Evolutionary conservation across 2,329 filamentous ascomycete species (phyloP).

Genomic region (Aspergillus ruber): DNA sequence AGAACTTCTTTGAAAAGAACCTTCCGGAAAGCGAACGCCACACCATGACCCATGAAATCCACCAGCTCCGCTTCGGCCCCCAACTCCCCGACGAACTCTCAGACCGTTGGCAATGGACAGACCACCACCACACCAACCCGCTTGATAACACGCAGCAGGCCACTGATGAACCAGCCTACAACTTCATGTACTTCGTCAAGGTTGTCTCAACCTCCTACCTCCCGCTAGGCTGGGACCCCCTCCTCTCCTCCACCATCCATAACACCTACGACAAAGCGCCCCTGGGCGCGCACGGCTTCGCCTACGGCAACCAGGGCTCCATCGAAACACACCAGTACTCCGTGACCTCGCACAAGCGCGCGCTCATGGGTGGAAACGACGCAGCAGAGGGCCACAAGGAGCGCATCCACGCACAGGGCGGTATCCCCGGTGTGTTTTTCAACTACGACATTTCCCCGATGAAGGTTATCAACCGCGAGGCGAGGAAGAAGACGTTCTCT

Average conservation of each 20-base stretch:
- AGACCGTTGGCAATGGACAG: constrained; percentile 65
- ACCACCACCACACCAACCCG: constrained; percentile 79
- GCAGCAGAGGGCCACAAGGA: constrained; percentile 84
- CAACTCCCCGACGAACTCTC: constrained; percentile 70
- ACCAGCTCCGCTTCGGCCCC: constrained; percentile 86
- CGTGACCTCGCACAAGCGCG: constrained; percentile 92
- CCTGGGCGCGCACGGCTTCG: constrained; percentile 63
- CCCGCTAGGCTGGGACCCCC: constrained; percentile 78
- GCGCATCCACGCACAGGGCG: constrained; percentile 78
- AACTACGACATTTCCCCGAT: constrained; percentile 99
- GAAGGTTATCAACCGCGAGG: constrained; percentile 98
- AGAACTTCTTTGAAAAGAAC: constrained; percentile 77
- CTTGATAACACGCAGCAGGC: constrained; percentile 73
- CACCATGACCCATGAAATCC: constrained; percentile 83
- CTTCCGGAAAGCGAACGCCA: constrained; percentile 60
- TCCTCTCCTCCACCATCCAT: constrained; percentile 35
- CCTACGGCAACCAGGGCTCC: constrained; percentile 63
- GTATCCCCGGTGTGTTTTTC: constrained; percentile 97
- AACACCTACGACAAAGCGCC: constrained; percentile 48
- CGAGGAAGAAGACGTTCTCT: constrained; percentile 78
- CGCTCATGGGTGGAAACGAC: constrained; percentile 75
- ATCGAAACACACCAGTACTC: constrained; percentile 98
- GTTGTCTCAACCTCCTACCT: constrained; percentile 95
- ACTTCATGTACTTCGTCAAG: constrained; percentile 99
- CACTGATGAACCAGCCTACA: constrained; percentile 76